Percentiles rank a stretch among this genome's conserved stretches.
Evolutionary conservation across 1,284 basidiomycete genomes (phyloP).

Genomic region (Naganishia albida): DNA sequence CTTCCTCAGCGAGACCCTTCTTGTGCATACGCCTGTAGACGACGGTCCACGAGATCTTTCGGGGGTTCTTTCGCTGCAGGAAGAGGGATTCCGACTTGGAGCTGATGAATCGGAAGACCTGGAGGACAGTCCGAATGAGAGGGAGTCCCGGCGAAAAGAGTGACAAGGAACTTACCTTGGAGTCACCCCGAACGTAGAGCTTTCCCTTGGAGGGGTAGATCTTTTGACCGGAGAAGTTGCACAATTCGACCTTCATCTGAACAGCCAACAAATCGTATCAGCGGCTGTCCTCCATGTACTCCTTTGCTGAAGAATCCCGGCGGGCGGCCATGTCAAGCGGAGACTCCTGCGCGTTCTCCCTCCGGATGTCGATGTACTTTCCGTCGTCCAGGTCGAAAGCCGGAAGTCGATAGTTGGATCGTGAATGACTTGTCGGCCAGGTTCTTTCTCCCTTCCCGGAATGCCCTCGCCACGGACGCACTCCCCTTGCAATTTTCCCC

Average conservation of each 20-base stretch:
- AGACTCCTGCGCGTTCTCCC: too few species aligned
- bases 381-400: too few species aligned
- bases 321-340: constrained; percentile 13
- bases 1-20: constrained; percentile 99
- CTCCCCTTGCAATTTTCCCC: too few species aligned
- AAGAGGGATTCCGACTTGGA: constrained; percentile 96
- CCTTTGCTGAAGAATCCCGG: background rate
- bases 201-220: constrained; percentile 97
- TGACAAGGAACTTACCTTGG: constrained; percentile 67
- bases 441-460: too few species aligned
- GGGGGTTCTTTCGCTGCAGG: constrained; percentile 99
- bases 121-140: constrained; percentile 26
- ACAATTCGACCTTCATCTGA: constrained; percentile 89
- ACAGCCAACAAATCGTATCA: constrained; percentile 6
- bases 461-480: too few species aligned
- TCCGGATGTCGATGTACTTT: too few species aligned
- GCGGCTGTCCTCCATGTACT: background rate
- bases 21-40: constrained; percentile 98
- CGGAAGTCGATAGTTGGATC: too few species aligned
- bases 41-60: constrained; percentile 98
- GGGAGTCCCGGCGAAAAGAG: background rate
- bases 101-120: constrained; percentile 89
- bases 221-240: constrained; percentile 91
- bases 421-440: too few species aligned
- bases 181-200: constrained; percentile 93